phyloP scores from a whole-genome alignment of 768 basidiomycete species.

The Gelatoporia subvermispora region DNA sequence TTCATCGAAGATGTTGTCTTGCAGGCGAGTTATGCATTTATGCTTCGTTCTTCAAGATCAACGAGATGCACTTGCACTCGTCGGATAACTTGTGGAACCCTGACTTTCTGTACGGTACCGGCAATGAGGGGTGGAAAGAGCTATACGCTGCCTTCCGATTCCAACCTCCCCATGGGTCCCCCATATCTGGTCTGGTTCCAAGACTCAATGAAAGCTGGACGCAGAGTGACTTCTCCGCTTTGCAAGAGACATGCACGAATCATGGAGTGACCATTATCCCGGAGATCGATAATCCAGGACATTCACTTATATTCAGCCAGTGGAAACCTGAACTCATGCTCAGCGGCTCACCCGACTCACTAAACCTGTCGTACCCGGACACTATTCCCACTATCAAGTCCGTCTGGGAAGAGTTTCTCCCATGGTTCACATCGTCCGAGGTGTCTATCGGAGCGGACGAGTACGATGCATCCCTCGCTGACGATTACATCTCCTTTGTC shows the following conservation, averaged over 20 bases:
- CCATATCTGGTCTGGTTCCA: constrained; percentile 31
- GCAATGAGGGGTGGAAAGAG: constrained; percentile 29
- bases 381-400: constrained; percentile 39
- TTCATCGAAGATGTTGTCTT: background rate
- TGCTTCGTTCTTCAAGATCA: constrained; percentile 41
- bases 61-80: constrained; percentile 40
- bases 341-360: constrained; percentile 30
- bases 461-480: constrained; percentile 33
- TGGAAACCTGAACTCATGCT: constrained; percentile 42
- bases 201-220: constrained; percentile 39
- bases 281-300: constrained; percentile 40
- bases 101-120: constrained; percentile 30
- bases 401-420: constrained; percentile 39
- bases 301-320: constrained; percentile 39
- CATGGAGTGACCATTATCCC: constrained; percentile 37
- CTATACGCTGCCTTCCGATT: constrained; percentile 41
- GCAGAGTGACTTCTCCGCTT: constrained; percentile 22
- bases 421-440: constrained; percentile 28
- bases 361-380: constrained; percentile 39
- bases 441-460: constrained; percentile 47
- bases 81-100: constrained; percentile 42
- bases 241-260: constrained; percentile 33
- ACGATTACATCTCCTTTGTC: constrained; percentile 39
- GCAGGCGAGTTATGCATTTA: constrained; percentile 40
- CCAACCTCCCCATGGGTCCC: constrained; percentile 30